Evolutionary conservation across 345 rosid species (phyloP).

Genomic region (Aquilaria yunnanensis): DNA sequence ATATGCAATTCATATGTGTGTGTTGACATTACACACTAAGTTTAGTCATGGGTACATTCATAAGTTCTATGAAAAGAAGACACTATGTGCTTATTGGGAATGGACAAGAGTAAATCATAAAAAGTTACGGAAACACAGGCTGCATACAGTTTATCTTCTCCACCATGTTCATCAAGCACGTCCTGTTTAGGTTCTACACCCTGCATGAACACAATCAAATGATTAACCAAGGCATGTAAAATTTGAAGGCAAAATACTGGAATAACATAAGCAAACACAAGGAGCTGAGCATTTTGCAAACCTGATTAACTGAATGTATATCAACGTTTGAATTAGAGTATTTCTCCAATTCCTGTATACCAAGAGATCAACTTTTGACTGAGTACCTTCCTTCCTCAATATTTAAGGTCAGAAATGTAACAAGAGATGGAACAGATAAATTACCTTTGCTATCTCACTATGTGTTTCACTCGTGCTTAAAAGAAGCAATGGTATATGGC

Average conservation of each 20-base stretch:
- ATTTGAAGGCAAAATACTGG: background rate
- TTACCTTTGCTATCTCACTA: constrained; percentile 37
- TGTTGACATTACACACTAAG: no score
- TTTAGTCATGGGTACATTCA: no score
- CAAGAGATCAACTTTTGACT: constrained; percentile 7
- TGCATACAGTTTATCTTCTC: constrained; percentile 25
- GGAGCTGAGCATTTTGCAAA: constrained; percentile 12
- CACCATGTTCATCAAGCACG: constrained; percentile 11
- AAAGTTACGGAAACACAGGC: no score
- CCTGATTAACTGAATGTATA: constrained; percentile 37
- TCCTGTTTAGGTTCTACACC: constrained; percentile 15
- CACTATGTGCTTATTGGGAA: no score
- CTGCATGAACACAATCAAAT: constrained; percentile 12
- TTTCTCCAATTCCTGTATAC: constrained; percentile 40
- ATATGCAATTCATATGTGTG: no score
- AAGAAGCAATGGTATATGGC: constrained; percentile 43
- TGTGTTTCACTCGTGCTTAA: constrained; percentile 31
- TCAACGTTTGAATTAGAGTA: constrained; percentile 31
- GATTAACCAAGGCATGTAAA: constrained; percentile 4
- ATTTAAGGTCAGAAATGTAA: constrained; percentile 5
- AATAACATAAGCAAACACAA: constrained; percentile 4
- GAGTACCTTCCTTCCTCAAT: constrained; percentile 11
- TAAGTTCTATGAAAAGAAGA: no score
- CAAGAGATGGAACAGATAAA: constrained; percentile 7
- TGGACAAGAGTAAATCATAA: no score